Evolutionary conservation across 345 rosid genomes (phyloP), one percentile per base, ranked within the genome.

Genomic region (Melastoma malabathricum): DNA sequence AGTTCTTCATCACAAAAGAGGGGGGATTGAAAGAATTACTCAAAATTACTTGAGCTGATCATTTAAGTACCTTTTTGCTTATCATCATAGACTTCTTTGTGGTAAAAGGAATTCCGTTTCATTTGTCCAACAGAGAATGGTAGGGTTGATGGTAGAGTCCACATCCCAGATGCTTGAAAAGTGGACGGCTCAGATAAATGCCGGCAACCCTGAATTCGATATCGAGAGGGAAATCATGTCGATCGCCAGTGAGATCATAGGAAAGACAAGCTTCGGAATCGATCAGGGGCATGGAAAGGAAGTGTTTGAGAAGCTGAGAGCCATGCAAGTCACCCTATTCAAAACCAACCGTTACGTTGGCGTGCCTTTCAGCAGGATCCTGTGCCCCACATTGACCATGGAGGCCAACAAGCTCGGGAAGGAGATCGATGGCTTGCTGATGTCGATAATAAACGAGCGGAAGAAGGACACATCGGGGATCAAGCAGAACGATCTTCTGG

Each of bases 201-300:
- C 81, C 1, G 84, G 88, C 12, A 52, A 65, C 29, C 51, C 56
- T 0, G 85, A 71, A 15, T 77, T 92, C 18, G 95, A 92, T 15
- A 77, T 84, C 12, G 96, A 84, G 62, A 73, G 63, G 2, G 93
- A 86, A 56, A 78, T 86, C 53, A 77, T 64, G 15, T 67, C 65
- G 15, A 77, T 78, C 0, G 89, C 96, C 0, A 96, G 95, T 0
- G 96, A 92, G 59, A 92, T 92, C 46, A 84, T 92, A 0, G 93
- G 93, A 22, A 84, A 70, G 63, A 74, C 96, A 10, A 82, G 95
- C 68, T 92, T 92, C n/a, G 98, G 98, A 13, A 59, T 87, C 20
- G 64, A 58, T 39, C 73, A 73, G 47, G 70, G 68, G 60, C 72
- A 49, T 9, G 96, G 93, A 5, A 73, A 66, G 18, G 47, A 70